phyloP scores from a whole-genome alignment of 2,329 filamentous ascomycete species.

The Aspergillus aculeatus region DNA sequence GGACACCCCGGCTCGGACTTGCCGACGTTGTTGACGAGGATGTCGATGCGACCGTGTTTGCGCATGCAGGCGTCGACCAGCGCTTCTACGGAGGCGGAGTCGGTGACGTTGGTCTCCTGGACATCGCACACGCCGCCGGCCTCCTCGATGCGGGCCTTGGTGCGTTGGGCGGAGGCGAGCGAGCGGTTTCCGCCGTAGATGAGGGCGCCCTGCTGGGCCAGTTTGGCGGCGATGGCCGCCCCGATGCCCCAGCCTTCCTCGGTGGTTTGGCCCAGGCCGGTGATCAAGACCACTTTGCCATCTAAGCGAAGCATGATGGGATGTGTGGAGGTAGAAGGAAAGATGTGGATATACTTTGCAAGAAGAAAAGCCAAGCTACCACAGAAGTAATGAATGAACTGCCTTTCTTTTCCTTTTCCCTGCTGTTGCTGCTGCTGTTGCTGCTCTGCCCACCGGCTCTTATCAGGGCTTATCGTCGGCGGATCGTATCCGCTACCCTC shows the following conservation, averaged over 20 bases:
- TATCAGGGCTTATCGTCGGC: background rate
- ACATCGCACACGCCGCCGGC: slow-evolving; percentile 39
- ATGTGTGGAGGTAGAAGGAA: no score
- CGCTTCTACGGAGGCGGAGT: slow-evolving; percentile 50
- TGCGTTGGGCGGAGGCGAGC: slow-evolving; percentile 41
- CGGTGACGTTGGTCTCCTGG: slow-evolving; percentile 53
- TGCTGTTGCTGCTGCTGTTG: no score
- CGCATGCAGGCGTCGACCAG: slow-evolving; percentile 54
- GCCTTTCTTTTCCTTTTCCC: no score
- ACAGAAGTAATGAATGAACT: no score
- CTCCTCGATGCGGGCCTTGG: slow-evolving; percentile 40
- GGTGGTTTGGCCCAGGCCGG: slow-evolving; percentile 38
- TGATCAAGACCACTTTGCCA: slow-evolving; percentile 26
- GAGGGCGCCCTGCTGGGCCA: slow-evolving; percentile 50
- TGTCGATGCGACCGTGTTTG: slow-evolving; percentile 58
- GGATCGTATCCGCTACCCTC: background rate
- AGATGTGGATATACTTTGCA: no score
- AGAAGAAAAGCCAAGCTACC: no score
- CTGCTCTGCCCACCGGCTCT: background rate
- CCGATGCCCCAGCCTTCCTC: slow-evolving; percentile 52
- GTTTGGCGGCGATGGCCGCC: slow-evolving; percentile 49
- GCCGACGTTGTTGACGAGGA: slow-evolving; percentile 62
- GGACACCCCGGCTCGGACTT: slow-evolving; percentile 55
- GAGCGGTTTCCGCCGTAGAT: slow-evolving; percentile 55
- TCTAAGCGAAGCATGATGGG: slow-evolving; percentile 25